Conservation (phyloP, 1,284 basidiomycete genomes). For the Cryptococcus sp. region DNA sequence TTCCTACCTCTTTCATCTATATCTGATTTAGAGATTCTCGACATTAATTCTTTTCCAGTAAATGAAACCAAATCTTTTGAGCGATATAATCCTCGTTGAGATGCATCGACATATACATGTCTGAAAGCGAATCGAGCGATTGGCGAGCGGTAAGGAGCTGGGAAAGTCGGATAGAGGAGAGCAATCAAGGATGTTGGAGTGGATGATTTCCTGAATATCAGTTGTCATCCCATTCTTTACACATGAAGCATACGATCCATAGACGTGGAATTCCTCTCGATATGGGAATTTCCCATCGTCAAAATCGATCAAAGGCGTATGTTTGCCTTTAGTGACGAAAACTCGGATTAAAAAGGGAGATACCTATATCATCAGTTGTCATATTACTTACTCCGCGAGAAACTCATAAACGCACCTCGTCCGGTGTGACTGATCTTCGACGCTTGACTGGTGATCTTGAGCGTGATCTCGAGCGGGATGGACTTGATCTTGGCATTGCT, state of each 20-base stretch:
- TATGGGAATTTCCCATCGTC: slow-evolving; percentile 37
- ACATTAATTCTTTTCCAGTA: slow-evolving; percentile 32
- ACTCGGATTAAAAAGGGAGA: slow-evolving; percentile 41
- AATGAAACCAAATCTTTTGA: slow-evolving; percentile 34
- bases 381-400: not conserved
- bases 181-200: slow-evolving; percentile 37
- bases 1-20: slow-evolving; percentile 18
- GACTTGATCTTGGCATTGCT: not conserved
- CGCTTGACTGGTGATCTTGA: not conserved
- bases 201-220: slow-evolving; percentile 30
- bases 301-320: slow-evolving; percentile 38
- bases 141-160: slow-evolving; percentile 36
- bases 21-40: slow-evolving; percentile 2
- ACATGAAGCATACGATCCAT: slow-evolving; percentile 30
- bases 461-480: not conserved
- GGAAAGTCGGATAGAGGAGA: slow-evolving; percentile 38
- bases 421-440: not conserved
- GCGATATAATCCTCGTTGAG: slow-evolving; percentile 34
- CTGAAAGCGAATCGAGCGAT: slow-evolving; percentile 34
- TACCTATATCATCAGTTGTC: slow-evolving; percentile 3
- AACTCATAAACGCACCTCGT: not conserved
- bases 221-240: not conserved
- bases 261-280: slow-evolving; percentile 37
- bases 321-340: slow-evolving; percentile 38
- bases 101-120: slow-evolving; percentile 45